phyloP scores from a whole-genome alignment of 2,329 filamentous ascomycete genomes.

The Fusarium chaquense region DNA sequence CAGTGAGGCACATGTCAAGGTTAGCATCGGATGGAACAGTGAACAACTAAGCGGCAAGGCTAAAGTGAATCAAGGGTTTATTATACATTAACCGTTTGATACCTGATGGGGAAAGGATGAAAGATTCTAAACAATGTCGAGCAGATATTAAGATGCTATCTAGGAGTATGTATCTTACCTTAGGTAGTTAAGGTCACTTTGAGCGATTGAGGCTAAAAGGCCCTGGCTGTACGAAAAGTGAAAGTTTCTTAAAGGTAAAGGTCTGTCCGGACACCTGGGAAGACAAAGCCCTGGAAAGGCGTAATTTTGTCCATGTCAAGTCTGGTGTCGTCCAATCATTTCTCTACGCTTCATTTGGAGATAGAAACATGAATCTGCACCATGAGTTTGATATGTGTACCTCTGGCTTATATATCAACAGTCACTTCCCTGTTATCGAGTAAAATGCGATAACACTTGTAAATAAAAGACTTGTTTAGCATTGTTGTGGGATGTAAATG shows the following conservation, averaged over 20 bases:
- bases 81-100: not conserved
- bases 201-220: not conserved
- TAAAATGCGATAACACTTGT: too few species aligned
- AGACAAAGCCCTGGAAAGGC: too few species aligned
- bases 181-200: not conserved
- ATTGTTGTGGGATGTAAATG: too few species aligned
- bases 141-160: not conserved
- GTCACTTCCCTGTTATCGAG: too few species aligned
- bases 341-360: too few species aligned
- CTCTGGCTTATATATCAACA: too few species aligned
- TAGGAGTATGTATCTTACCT: not conserved
- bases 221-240: not conserved
- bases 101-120: not conserved
- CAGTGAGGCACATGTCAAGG: not conserved
- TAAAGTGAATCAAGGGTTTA: accelerated
- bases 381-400: too few species aligned
- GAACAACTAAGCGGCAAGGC: accelerated
- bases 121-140: not conserved
- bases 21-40: not conserved
- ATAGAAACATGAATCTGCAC: too few species aligned
- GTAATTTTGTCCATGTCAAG: too few species aligned
- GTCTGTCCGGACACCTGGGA: too few species aligned
- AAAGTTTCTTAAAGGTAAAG: not conserved
- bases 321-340: too few species aligned
- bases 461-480: too few species aligned